These are phyloP conservation scores for Hydnum rufescens DNA, from an alignment of 768 basidiomycete species.

Conservation along the genomic window DNA sequence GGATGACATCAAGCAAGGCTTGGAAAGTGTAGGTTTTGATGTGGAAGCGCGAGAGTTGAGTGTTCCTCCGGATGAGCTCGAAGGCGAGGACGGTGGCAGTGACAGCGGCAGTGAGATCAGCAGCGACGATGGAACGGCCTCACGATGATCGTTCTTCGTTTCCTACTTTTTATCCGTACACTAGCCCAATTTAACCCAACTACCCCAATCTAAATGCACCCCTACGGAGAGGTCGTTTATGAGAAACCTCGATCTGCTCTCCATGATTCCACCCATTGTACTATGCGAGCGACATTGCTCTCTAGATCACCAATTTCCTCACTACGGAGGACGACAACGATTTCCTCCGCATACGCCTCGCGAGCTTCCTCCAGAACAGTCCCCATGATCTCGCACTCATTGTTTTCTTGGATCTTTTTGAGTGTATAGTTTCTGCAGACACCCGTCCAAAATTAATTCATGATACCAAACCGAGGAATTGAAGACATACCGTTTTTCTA, in stretches of 20 bases:
- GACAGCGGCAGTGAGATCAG: slow-evolving; percentile 5
- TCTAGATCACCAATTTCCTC: slow-evolving; percentile 64
- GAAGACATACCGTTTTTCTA: slow-evolving; percentile 60
- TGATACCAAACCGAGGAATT: background rate
- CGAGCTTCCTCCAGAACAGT: slow-evolving; percentile 77
- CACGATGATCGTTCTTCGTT: background rate
- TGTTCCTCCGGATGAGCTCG: slow-evolving; percentile 19
- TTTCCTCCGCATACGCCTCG: slow-evolving; percentile 65
- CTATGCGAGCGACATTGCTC: slow-evolving; percentile 66
- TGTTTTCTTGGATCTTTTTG: slow-evolving; percentile 96
- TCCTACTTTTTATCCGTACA: too few relatives aligned
- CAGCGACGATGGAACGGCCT: background rate
- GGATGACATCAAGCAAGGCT: slow-evolving; percentile 43
- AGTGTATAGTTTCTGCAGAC: slow-evolving; percentile 55
- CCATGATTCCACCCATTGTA: slow-evolving; percentile 79
- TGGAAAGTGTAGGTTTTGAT: slow-evolving; percentile 51
- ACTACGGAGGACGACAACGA: slow-evolving; percentile 69
- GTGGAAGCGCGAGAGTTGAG: slow-evolving; percentile 55
- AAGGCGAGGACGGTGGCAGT: slow-evolving; percentile 14
- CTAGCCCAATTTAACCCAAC: too few relatives aligned
- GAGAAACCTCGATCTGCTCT: background rate
- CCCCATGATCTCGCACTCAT: slow-evolving; percentile 96
- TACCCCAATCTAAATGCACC: too few relatives aligned
- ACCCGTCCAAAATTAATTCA: too few relatives aligned
- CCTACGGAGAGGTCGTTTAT: background rate